These are phyloP conservation scores for Suillus placidus DNA, from an alignment of 768 basidiomycete species.

Conservation along the genomic window DNA sequence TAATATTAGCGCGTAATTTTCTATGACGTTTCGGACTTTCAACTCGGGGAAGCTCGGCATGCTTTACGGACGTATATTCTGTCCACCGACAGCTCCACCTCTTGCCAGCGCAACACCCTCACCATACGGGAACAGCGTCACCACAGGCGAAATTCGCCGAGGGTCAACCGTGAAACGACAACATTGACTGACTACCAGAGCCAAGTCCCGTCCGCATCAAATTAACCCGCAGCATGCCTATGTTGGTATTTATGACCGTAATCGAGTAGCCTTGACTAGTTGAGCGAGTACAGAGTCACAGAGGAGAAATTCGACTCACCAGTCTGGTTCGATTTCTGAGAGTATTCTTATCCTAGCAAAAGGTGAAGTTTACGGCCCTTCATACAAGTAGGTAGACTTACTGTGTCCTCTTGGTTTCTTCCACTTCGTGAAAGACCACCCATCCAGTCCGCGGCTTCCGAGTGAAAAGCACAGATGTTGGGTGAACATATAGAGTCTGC, in stretches of 20 bases:
- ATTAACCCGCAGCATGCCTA: slow-evolving; percentile 21
- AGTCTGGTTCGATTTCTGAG: slow-evolving; percentile 95
- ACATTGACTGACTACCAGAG: not conserved
- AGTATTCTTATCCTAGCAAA: slow-evolving; percentile 78
- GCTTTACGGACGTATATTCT: not conserved
- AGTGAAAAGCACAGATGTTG: slow-evolving; percentile 92
- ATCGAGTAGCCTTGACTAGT: slow-evolving; percentile 44
- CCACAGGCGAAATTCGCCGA: not conserved
- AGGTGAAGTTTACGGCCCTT: slow-evolving; percentile 16
- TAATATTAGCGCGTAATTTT: not conserved
- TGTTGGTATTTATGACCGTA: slow-evolving; percentile 52
- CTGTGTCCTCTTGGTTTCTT: slow-evolving; percentile 96
- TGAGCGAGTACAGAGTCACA: slow-evolving; percentile 9
- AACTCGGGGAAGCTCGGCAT: not conserved
- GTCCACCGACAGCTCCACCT: not conserved
- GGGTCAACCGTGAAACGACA: not conserved
- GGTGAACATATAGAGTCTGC: slow-evolving; percentile 87
- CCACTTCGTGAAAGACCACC: slow-evolving; percentile 95
- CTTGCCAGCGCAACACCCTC: not conserved
- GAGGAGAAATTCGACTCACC: slow-evolving; percentile 48
- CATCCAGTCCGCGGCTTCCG: slow-evolving; percentile 88
- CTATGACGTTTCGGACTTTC: not conserved
- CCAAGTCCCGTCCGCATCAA: not conserved
- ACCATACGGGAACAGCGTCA: not conserved
- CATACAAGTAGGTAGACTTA: slow-evolving; percentile 38